Conservation (phyloP, 116 monocot species). For the Papilionanthe hybrid region DNA sequence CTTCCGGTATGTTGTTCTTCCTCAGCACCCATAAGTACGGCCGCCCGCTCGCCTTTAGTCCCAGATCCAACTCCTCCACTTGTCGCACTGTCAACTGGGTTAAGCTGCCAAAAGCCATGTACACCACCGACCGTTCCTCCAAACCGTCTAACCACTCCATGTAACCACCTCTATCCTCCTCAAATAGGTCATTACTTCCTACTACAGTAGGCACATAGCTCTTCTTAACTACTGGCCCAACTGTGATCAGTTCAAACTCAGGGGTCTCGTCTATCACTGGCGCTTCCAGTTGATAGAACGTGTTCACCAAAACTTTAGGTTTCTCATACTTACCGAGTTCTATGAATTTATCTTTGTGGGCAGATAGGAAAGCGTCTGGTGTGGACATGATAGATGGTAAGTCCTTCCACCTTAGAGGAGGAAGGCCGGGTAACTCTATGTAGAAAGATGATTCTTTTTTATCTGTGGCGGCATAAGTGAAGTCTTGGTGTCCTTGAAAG, state of each 20-base stretch:
- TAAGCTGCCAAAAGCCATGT: no score
- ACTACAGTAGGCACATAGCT: background rate
- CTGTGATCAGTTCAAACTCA: conserved; percentile 11
- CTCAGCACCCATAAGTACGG: conserved; percentile 32
- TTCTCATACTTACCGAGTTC: background rate
- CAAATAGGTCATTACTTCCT: conserved; percentile 2
- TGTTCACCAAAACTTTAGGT: conserved; percentile 29
- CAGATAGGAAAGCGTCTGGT: background rate
- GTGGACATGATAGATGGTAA: conserved; percentile 9
- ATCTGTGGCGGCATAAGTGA: background rate
- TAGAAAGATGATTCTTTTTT: background rate
- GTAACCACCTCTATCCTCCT: conserved; percentile 9
- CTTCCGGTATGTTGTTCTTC: conserved; percentile 6
- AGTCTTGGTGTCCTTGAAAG: conserved; percentile 13
- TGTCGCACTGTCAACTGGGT: no score
- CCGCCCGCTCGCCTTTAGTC: no score
- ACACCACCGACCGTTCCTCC: conserved; percentile 17
- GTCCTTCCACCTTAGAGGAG: conserved; percentile 8
- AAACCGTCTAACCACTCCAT: conserved; percentile 27
- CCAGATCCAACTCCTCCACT: no score
- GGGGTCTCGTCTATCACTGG: background rate
- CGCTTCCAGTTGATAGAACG: conserved; percentile 23
- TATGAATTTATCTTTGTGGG: background rate
- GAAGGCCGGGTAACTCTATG: conserved; percentile 15
- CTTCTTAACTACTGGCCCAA: conserved; percentile 23